These are phyloP conservation scores for Exophiala sideris DNA, from an alignment of 2,329 filamentous ascomycete species.

Conservation along the genomic window DNA sequence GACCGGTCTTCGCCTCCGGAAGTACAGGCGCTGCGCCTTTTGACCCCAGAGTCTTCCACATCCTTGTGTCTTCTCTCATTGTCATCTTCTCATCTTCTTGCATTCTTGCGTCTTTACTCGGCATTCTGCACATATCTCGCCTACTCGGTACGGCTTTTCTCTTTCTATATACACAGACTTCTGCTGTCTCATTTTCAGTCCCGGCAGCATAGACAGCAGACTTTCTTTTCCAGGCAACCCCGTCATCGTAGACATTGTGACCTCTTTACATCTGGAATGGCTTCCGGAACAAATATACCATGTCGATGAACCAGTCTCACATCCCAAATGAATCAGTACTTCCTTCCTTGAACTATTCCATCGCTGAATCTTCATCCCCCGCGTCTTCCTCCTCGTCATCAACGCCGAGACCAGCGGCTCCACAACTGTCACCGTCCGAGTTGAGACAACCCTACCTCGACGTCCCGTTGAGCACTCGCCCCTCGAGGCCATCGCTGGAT, in stretches of 20 bases:
- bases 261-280: conserved; percentile 4
- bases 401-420: neutral
- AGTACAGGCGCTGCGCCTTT: neutral
- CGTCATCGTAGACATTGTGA: neutral
- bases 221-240: neutral
- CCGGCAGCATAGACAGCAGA: neutral
- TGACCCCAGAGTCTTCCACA: neutral
- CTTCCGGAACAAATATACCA: conserved; percentile 7
- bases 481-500: conserved; percentile 20
- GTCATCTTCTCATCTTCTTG: no score
- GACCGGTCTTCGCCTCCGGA: neutral
- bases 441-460: conserved; percentile 14
- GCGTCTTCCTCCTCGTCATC: conserved; percentile 9
- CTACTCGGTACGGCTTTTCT: no score
- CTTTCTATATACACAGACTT: no score
- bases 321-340: neutral
- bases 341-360: conserved; percentile 6
- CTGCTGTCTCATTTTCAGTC: no score
- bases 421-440: neutral
- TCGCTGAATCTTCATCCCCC: neutral
- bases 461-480: conserved; percentile 11
- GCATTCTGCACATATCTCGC: no score
- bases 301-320: conserved; percentile 10
- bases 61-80: no score
- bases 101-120: no score